Evolutionary conservation across 768 basidiomycete species (phyloP).

Genomic region (Suillus decipiens): DNA sequence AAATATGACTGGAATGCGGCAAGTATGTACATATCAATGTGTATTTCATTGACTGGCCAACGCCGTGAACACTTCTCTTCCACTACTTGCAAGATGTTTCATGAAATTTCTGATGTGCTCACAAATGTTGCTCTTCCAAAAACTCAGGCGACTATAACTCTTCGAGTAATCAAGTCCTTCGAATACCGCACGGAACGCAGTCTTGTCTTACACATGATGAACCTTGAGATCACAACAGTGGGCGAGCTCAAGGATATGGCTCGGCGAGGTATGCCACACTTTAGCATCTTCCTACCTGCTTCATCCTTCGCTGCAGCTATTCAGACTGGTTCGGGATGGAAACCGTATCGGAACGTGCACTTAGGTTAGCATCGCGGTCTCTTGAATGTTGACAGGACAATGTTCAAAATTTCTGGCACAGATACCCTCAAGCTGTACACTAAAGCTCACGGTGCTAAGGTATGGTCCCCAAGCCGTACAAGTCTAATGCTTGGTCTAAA

Average conservation of each 20-base stretch:
- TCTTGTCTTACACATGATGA: slow-evolving; percentile 79
- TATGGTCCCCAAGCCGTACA: slow-evolving; percentile 27
- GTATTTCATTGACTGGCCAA: not conserved
- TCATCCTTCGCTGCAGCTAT: slow-evolving; percentile 50
- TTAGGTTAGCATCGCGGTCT: slow-evolving; percentile 54
- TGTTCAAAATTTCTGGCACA: slow-evolving; percentile 31
- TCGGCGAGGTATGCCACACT: slow-evolving; percentile 53
- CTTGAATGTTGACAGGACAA: not conserved
- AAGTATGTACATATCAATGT: too few relatives aligned
- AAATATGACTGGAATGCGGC: too few relatives aligned
- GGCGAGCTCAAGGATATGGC: slow-evolving; percentile 74
- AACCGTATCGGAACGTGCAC: slow-evolving; percentile 74
- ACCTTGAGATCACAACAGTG: slow-evolving; percentile 81
- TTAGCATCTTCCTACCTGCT: slow-evolving; percentile 11
- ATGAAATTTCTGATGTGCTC: slow-evolving; percentile 43
- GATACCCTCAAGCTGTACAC: slow-evolving; percentile 96
- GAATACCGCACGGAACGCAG: slow-evolving; percentile 87
- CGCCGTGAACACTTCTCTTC: not conserved
- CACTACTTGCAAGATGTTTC: slow-evolving; percentile 27
- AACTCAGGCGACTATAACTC: slow-evolving; percentile 81
- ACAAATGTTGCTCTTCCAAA: slow-evolving; percentile 68
- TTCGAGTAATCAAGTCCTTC: slow-evolving; percentile 95
- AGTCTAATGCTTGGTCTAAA: not conserved
- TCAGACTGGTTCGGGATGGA: slow-evolving; percentile 78
- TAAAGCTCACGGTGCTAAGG: slow-evolving; percentile 94